Base-by-base conservation (phyloP, 1,284 basidiomycete genomes). In the Takashimella tepidaria region DNA sequence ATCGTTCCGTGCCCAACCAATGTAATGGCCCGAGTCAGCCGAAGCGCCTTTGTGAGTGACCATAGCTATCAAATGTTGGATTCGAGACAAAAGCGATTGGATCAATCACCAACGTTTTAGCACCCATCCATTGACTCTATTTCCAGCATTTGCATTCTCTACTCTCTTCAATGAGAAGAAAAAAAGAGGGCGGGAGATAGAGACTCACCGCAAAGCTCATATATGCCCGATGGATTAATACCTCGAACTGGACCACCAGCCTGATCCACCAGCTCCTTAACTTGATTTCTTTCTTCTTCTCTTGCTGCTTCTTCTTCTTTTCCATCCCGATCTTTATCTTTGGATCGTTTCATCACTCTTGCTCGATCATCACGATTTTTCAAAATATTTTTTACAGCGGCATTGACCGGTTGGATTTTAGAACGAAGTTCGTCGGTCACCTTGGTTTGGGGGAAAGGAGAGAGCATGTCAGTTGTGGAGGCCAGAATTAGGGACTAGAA, bases 21-120 rank as follows among this genome's bases (percentile, higher is more conserved):
- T 92, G 72, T 95, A 96, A 75, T 96, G 92, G 62, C 74, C 93
- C 0, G 89, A 85, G 69, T 98, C 92, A 0, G 95, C 92, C 0
- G 87, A 88, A 0, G 92, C 85, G 16, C 96, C 96, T 72, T 98
- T 98, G 81, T 98, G 95, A 23, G 92, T 96, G 13, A 99, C 86
- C 67, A 98, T 89, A 1, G 86, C 90, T 89, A 64, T 42, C n/a
- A n/a, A n/a, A n/a, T n/a, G n/a, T n/a, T n/a, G n/a, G n/a, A n/a
- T n/a, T n/a, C n/a, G n/a, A n/a, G n/a, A n/a, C n/a, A n/a, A n/a
- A n/a, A n/a, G n/a, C n/a, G n/a, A n/a, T 23, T 22, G 19, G 37
- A 1, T 24, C 55, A 41, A 58, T 37, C 22, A 22, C 62, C 50
- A 58, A 49, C 55, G 2, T 25, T n/a, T 26, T 5, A 26, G 45